Conservation (phyloP, 164 flowering plant genomes). For the Chimonanthus praecox region DNA sequence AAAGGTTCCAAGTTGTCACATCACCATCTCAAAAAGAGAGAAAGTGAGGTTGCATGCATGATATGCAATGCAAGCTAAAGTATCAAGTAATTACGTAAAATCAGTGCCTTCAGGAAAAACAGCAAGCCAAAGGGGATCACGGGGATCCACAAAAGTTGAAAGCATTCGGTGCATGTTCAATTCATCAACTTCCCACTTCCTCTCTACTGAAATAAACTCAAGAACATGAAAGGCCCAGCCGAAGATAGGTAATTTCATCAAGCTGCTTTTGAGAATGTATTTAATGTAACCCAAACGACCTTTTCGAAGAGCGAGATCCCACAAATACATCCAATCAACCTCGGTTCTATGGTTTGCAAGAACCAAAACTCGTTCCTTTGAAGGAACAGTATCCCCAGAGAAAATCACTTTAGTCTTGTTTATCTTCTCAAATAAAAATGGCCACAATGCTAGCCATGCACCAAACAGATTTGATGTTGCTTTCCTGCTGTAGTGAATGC, state of each 20-base stretch:
- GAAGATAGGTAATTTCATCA: slow-evolving; percentile 85
- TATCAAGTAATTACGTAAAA: slow-evolving; percentile 57
- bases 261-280: slow-evolving; percentile 85
- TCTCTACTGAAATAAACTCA: slow-evolving; percentile 84
- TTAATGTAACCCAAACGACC: slow-evolving; percentile 70
- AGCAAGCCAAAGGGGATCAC: slow-evolving; percentile 87
- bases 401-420: slow-evolving; percentile 79
- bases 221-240: slow-evolving; percentile 88
- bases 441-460: slow-evolving; percentile 87
- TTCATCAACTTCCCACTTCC: slow-evolving; percentile 91
- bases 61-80: background rate
- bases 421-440: slow-evolving; percentile 86
- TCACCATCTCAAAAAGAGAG: background rate
- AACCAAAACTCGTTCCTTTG: slow-evolving; percentile 67
- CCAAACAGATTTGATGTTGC: slow-evolving; percentile 60
- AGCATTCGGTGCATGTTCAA: slow-evolving; percentile 54
- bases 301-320: slow-evolving; percentile 88
- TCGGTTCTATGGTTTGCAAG: slow-evolving; percentile 93
- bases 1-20: no score
- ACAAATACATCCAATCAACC: slow-evolving; percentile 99
- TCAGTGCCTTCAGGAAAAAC: slow-evolving; percentile 98
- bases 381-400: slow-evolving; percentile 70
- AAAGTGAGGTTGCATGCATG: background rate
- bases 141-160: slow-evolving; percentile 53
- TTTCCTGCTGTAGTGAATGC: slow-evolving; percentile 70